A percentile compares a stretch with the other conserved stretches of the same genome.
Evolutionary conservation across 306 rosid genomes (phyloP).

Genomic region (Malus sieversii): DNA sequence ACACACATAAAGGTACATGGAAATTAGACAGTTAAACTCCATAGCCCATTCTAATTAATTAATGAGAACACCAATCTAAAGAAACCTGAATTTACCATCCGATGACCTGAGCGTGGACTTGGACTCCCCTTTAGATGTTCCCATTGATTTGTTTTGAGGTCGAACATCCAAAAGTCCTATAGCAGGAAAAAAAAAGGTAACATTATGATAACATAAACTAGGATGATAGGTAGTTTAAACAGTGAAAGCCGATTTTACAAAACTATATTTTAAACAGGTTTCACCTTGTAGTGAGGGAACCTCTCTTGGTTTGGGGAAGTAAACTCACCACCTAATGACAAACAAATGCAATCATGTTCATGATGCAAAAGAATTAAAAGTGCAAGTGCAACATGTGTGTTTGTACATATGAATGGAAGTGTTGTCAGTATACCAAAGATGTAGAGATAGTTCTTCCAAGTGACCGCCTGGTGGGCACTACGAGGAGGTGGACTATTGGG

Average conservation of each 20-base stretch:
- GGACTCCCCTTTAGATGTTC: constrained; percentile 94
- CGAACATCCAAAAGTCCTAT: constrained; percentile 95
- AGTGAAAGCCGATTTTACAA: constrained; percentile 17
- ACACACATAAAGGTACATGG: not conserved
- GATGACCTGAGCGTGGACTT: constrained; percentile 96
- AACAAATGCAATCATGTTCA: not conserved
- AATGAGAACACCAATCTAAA: not conserved
- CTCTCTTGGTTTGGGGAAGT: constrained; percentile 98
- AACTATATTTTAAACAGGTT: constrained; percentile 5
- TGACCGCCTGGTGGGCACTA: constrained; percentile 95
- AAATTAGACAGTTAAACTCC: not conserved
- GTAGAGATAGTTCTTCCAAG: constrained; percentile 91
- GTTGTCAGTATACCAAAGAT: constrained; percentile 51
- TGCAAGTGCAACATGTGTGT: not conserved
- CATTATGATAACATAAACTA: not conserved
- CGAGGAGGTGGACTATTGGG: constrained; percentile 99
- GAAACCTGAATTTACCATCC: constrained; percentile 59
- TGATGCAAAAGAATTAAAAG: not conserved
- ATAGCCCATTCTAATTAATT: not conserved
- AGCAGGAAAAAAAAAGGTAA: constrained; percentile 10
- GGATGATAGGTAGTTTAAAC: not conserved
- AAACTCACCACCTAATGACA: constrained; percentile 78
- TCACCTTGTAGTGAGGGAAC: constrained; percentile 98
- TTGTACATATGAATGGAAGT: not conserved
- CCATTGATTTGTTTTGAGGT: constrained; percentile 96